A percentile compares a stretch with the other conserved stretches of the same genome.
phyloP scores from a whole-genome alignment of 805 yeast genomes.

The Kurtzmaniella cleridarum region DNA sequence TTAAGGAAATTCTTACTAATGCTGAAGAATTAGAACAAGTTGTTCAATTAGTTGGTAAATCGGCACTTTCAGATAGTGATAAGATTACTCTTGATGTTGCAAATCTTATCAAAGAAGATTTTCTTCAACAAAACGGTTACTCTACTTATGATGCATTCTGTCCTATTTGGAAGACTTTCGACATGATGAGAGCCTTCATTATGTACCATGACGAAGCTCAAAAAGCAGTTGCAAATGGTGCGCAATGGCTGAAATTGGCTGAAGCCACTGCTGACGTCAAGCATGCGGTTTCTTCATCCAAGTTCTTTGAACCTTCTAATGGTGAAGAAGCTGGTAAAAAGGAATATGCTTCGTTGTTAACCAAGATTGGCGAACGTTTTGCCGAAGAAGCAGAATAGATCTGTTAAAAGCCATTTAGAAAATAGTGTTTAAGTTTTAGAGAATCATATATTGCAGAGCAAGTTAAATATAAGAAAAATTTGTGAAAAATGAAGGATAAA shows the following conservation, averaged over 20 bases:
- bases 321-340: conserved; percentile 76
- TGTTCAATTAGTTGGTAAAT: conserved; percentile 97
- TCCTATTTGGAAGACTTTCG: conserved; percentile 98
- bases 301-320: conserved; percentile 91
- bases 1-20: conserved; percentile 89
- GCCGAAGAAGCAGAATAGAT: conserved; percentile 88
- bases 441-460: background rate
- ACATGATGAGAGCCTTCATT: conserved; percentile 95
- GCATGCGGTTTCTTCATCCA: conserved; percentile 89
- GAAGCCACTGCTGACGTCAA: conserved; percentile 88
- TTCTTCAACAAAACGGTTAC: conserved; percentile 98
- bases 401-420: background rate
- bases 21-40: conserved; percentile 99
- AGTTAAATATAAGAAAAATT: background rate
- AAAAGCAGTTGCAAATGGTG: conserved; percentile 90
- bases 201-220: conserved; percentile 95
- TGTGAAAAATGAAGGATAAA: no score
- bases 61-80: conserved; percentile 94
- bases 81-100: conserved; percentile 95
- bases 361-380: conserved; percentile 80
- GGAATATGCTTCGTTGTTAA: conserved; percentile 72
- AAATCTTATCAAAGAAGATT: conserved; percentile 89
- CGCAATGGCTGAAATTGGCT: conserved; percentile 87
- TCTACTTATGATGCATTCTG: conserved; percentile 98
- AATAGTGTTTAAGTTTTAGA: background rate